Evolutionary conservation across 345 rosid species (phyloP).

Genomic region (Rhodamnia rubescens): DNA sequence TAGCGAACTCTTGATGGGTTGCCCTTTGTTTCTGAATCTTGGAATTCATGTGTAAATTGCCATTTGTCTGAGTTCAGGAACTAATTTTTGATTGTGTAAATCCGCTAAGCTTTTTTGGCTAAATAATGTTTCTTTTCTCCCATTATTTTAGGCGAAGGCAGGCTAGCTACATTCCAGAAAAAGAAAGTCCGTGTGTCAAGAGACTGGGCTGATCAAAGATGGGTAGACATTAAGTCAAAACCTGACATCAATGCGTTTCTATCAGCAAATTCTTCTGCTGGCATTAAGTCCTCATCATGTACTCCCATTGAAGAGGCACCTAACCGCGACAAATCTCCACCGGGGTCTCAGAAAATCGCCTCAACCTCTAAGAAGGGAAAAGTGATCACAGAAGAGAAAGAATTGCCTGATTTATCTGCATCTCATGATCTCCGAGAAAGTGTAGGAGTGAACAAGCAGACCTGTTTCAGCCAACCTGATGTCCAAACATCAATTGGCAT

Average conservation of each 20-base stretch:
- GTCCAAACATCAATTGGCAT: background rate
- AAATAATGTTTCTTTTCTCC: background rate
- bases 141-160: constrained; percentile 23
- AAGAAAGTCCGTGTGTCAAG: constrained; percentile 23
- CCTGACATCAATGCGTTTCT: constrained; percentile 14
- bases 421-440: background rate
- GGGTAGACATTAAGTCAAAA: constrained; percentile 25
- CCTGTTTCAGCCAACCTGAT: background rate
- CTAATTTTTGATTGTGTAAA: background rate
- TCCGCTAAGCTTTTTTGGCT: background rate
- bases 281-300: background rate
- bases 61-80: background rate
- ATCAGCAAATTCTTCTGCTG: constrained; percentile 1
- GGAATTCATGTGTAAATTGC: background rate
- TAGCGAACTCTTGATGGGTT: background rate
- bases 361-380: background rate
- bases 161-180: constrained; percentile 7
- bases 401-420: background rate
- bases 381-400: background rate
- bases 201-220: constrained; percentile 33
- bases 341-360: background rate
- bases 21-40: background rate
- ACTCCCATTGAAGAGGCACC: background rate
- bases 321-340: background rate
- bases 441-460: background rate